Base-by-base conservation (phyloP, 2,329 filamentous ascomycete genomes). In the Arthrobotrys sphaeroides region DNA sequence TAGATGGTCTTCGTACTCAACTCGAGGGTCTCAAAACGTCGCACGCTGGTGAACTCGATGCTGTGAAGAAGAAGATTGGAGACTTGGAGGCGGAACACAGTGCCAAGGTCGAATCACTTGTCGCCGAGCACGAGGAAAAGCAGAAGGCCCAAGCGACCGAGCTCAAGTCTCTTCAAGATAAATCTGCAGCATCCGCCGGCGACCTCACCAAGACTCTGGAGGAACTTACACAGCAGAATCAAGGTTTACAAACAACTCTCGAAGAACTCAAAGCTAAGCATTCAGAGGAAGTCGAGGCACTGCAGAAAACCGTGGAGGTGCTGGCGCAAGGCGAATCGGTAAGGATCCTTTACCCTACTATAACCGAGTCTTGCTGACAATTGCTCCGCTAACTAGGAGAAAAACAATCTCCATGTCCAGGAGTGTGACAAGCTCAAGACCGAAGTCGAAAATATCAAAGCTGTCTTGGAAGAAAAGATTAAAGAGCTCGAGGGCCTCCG, bases 271-370 rank as follows among this genome's bases (percentile, higher is more conserved):
- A 69, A 31, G 64, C 69, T 31, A 69, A 60, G 18, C 45, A 40
- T 42, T 5, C 64, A 6, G 64, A 75, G 1, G 64, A 75, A 13
- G 26, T 69, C 4, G 40, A 51, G 2, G 64, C 72, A 16, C 22
- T 75, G 38, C 65, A 64, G 40, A 65, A 68, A 18, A 64, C 72
- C 16, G 12, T 75, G 7, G 72, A 75, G 22, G 13, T 60, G 16
- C 40, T 75, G 28, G 59, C 57, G 5, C 43, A 69, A 28, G 72
- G 64, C 20, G 72, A 75, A 57, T 68, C 72, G 38, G 72, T 75
- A 64, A 53, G 72, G 4, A 43, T 18, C 10, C 20, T 10, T 22
- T 16, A 12, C 18, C n/a, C 12, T 31, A 26, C 6, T 13, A n/a
- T 28, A 4, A 33, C 1, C n/a, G n/a, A n/a, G n/a, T 24, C 9